These are phyloP conservation scores for Zygotorulaspora florentina DNA, from an alignment of 805 yeast genomes.

Conservation along the genomic window DNA sequence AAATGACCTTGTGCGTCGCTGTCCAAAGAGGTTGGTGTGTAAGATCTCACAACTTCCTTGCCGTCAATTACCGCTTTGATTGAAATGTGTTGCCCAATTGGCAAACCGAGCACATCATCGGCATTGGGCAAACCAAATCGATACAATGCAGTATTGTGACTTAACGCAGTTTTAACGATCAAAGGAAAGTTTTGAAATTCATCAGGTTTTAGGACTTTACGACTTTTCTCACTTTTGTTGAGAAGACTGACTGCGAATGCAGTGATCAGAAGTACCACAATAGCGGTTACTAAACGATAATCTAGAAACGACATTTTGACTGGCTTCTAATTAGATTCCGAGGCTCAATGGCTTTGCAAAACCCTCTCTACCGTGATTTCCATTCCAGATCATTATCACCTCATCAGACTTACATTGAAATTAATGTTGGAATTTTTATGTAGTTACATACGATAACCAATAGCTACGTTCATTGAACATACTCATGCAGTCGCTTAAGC, in stretches of 20 bases:
- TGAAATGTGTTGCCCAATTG: constrained; percentile 91
- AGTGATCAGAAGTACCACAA: constrained; percentile 13
- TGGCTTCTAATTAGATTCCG: not conserved
- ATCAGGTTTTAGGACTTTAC: constrained; percentile 55
- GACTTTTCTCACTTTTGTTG: constrained; percentile 30
- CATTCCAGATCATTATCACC: not conserved
- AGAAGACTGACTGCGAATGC: constrained; percentile 26
- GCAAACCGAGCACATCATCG: constrained; percentile 75
- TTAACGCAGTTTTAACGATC: constrained; percentile 66
- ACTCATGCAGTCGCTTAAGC: constrained; percentile 9
- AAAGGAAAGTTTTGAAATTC: constrained; percentile 76
- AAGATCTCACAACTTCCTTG: constrained; percentile 77
- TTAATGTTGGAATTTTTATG: not conserved
- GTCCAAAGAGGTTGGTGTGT: constrained; percentile 85
- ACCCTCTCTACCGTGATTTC: not conserved
- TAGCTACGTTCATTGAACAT: not conserved
- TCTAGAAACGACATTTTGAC: constrained; percentile 5
- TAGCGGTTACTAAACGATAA: constrained; percentile 14
- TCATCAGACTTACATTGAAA: not conserved
- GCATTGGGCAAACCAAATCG: constrained; percentile 77
- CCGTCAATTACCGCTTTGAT: constrained; percentile 72
- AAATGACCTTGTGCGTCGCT: constrained; percentile 70
- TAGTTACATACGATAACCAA: not conserved
- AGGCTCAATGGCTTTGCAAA: not conserved
- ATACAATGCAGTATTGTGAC: constrained; percentile 79